phyloP scores from a whole-genome alignment of 2,329 filamentous ascomycete genomes.

The Pseudogymnoascus sp. region DNA sequence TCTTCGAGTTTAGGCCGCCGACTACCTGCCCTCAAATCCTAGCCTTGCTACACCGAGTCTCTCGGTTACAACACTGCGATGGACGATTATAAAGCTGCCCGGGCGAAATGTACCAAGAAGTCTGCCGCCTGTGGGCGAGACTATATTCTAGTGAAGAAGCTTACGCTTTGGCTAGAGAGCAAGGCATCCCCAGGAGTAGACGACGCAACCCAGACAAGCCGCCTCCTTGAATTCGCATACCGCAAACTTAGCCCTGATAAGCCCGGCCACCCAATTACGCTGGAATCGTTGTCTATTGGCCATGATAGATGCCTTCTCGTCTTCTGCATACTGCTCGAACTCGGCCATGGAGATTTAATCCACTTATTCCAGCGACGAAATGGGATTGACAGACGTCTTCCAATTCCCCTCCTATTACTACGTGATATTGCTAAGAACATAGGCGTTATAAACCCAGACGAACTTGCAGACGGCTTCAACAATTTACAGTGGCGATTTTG shows the following conservation, averaged over 20 bases:
- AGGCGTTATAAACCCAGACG: constrained; percentile 3
- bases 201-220: not conserved
- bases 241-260: not conserved
- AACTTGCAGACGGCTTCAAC: constrained; percentile 20
- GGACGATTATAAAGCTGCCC: not conserved
- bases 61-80: not conserved
- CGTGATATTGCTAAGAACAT: not conserved
- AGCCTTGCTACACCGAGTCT: not conserved
- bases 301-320: constrained; percentile 18
- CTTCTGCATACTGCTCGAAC: constrained; percentile 23
- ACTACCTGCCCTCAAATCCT: not conserved
- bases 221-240: not conserved
- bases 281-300: not conserved
- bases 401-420: not conserved
- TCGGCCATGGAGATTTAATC: constrained; percentile 20
- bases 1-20: not conserved
- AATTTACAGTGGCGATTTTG: constrained; percentile 22
- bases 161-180: not conserved
- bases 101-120: not conserved
- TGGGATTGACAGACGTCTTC: constrained; percentile 18
- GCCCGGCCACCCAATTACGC: not conserved
- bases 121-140: not conserved
- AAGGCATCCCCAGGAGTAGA: not conserved
- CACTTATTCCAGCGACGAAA: constrained; percentile 17
- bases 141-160: not conserved